These are phyloP conservation scores for Abrus pulchellus DNA, from an alignment of 306 rosid species.

Conservation along the genomic window DNA sequence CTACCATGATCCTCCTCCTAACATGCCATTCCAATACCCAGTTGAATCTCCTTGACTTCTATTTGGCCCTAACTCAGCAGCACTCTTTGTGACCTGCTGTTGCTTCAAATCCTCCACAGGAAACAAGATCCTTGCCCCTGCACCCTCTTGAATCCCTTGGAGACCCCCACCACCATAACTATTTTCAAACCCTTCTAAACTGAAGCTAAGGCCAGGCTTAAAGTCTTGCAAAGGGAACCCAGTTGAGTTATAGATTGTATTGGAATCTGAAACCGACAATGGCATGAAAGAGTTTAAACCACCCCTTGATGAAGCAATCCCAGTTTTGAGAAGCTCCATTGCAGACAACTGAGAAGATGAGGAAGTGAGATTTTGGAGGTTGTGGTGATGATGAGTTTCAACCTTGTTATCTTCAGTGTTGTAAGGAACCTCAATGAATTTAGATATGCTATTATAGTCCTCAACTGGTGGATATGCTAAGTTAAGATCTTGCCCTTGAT, in stretches of 20 bases:
- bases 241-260: slow-evolving; percentile 57
- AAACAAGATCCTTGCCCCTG: slow-evolving; percentile 83
- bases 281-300: slow-evolving; percentile 68
- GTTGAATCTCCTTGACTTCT: slow-evolving; percentile 69
- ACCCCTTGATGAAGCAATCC: slow-evolving; percentile 74
- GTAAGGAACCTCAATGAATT: slow-evolving; percentile 59
- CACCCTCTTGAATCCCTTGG: slow-evolving; percentile 64
- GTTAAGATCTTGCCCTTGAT: slow-evolving; percentile 92
- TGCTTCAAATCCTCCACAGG: slow-evolving; percentile 75
- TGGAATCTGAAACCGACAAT: slow-evolving; percentile 50
- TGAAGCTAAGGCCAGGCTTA: slow-evolving; percentile 71
- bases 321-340: slow-evolving; percentile 77
- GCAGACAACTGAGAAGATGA: slow-evolving; percentile 60
- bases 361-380: slow-evolving; percentile 52
- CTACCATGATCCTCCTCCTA: slow-evolving; percentile 97
- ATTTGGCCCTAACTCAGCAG: slow-evolving; percentile 58
- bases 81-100: slow-evolving; percentile 59
- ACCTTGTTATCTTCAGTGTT: slow-evolving; percentile 45
- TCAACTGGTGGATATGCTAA: slow-evolving; percentile 71
- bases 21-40: slow-evolving; percentile 92
- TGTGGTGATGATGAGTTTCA: no score
- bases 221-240: slow-evolving; percentile 78
- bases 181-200: slow-evolving; percentile 75
- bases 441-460: slow-evolving; percentile 55
- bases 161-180: slow-evolving; percentile 57